A percentile compares a stretch with the other conserved stretches of the same genome.
These are phyloP conservation scores for Coniella vitis DNA, from an alignment of 2,329 filamentous ascomycete genomes.

Conservation along the genomic window DNA sequence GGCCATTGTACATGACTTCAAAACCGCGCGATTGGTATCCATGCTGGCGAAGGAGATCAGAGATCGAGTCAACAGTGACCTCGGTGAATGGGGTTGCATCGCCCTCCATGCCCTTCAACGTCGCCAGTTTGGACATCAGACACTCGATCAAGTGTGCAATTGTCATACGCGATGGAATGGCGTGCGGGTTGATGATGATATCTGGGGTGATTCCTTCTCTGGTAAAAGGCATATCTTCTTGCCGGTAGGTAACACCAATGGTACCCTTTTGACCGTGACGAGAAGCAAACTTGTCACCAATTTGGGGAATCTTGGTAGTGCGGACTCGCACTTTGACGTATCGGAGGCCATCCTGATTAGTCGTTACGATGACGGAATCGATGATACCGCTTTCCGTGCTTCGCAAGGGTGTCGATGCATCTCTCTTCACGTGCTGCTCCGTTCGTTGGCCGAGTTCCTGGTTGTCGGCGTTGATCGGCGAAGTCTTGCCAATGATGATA, in stretches of 20 bases:
- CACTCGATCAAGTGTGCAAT: conserved; percentile 99
- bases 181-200: conserved; percentile 98
- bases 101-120: conserved; percentile 88
- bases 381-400: conserved; percentile 97
- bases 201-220: conserved; percentile 87
- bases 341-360: conserved; percentile 86
- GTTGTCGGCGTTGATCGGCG: conserved; percentile 84
- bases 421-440: conserved; percentile 83
- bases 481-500: conserved; percentile 98
- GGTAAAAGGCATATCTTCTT: conserved; percentile 98
- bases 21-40: conserved; percentile 97
- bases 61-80: conserved; percentile 91
- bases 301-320: conserved; percentile 96
- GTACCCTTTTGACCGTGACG: conserved; percentile 99
- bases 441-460: conserved; percentile 92
- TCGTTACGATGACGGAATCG: conserved; percentile 87
- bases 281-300: conserved; percentile 98
- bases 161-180: conserved; percentile 99
- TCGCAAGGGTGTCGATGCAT: conserved; percentile 89
- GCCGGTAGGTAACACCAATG: conserved; percentile 94
- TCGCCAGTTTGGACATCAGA: conserved; percentile 90
- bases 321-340: conserved; percentile 97
- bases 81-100: conserved; percentile 98
- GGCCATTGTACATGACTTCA: conserved; percentile 97
- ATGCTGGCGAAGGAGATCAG: conserved; percentile 74